Base-by-base conservation (phyloP, 2,329 filamentous ascomycete genomes). In the Sporothrix globosa region DNA sequence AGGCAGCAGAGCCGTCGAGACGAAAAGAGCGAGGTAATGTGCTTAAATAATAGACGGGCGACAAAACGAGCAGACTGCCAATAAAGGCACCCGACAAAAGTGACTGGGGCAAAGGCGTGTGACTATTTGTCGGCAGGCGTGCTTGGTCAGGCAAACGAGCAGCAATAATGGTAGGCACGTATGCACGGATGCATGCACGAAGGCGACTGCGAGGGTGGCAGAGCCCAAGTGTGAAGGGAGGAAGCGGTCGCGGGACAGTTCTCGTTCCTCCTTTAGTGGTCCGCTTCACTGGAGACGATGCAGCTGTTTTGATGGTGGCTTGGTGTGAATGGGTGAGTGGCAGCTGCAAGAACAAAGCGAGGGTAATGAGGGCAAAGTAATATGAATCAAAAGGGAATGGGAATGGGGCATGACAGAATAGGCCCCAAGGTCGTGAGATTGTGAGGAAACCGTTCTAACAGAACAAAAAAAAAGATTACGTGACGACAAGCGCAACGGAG, bases 111-210 rank as follows among this genome's bases (percentile, higher is more conserved):
- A 39, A 56, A 52, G 58, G 54, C 68, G 68, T 63, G 68, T 41
- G 67, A 52, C 48, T 56, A 66, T 69, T 66, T 53, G 63, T 69
- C 60, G 30, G 68, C 30, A 44, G 48, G 46, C 44, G 17, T 61
- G 67, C 67, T 69, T 52, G 48, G 54, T 61, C 54, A 54, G 67
- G 68, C 56, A 63, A 69, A 63, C 54, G 56, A 61, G 67, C 67
- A 61, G 46, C 19, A 61, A 41, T 13, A 54, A 34, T 52, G 53
- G 67, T 24, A 69, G 54, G 54, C 54, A 44, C 7, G 46, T 44
- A 54, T 34, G 54, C 56, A 69, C 44, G 58, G 14, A 69, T 44
- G 68, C 44, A 63, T n/a, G 50, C 50, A 53, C 54, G 21, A 44
- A 63, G 48, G 58, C 39, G 66, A 54, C 50, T 34, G 34, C 44